These are phyloP conservation scores for Petunia axillaris DNA, from an alignment of 257 asterid species.

Conservation along the genomic window DNA sequence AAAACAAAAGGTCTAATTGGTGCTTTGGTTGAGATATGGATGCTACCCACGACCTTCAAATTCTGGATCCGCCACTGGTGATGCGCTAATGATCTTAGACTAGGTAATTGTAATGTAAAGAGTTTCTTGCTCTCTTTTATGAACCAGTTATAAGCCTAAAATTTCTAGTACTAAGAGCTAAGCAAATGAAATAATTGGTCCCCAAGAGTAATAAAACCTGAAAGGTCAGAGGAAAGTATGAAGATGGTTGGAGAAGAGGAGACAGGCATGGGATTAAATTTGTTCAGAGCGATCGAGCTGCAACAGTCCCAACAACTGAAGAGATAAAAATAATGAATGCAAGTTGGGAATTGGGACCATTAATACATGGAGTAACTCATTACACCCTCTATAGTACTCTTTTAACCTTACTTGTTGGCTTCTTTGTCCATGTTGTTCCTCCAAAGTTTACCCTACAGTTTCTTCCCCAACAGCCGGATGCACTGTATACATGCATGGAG, in stretches of 20 bases:
- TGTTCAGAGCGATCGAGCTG: neutral
- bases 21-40: no score
- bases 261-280: constrained; percentile 16
- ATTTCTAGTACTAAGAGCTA: no score
- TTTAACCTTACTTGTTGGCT: constrained; percentile 20
- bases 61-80: no score
- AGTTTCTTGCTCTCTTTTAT: neutral
- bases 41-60: no score
- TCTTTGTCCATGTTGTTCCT: neutral
- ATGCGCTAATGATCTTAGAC: neutral
- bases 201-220: constrained; percentile 3
- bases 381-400: neutral
- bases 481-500: no score
- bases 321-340: neutral
- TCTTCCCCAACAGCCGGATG: no score
- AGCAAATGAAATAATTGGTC: constrained; percentile 16
- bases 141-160: no score
- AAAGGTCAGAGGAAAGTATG: constrained; percentile 8
- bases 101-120: no score
- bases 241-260: constrained; percentile 10
- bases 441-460: no score
- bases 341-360: constrained; percentile 32
- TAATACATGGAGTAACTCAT: neutral
- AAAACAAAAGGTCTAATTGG: no score
- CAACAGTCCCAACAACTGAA: neutral